Conservation (phyloP, 2,329 filamentous ascomycete species). For the Leptosphaerulina australis region DNA sequence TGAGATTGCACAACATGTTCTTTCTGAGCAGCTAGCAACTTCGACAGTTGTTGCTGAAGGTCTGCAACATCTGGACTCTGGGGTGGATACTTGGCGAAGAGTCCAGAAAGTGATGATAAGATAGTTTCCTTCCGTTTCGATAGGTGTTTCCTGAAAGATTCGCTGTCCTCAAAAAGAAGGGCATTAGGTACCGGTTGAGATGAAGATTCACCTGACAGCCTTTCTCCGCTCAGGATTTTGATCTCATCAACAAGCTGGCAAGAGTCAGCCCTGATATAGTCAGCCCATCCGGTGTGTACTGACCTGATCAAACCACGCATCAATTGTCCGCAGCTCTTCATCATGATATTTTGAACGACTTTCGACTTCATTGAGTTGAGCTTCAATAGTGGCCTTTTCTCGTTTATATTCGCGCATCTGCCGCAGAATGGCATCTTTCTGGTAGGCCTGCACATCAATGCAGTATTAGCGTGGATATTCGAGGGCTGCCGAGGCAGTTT, state of each 20-base stretch:
- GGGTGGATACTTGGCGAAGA: constrained; percentile 62
- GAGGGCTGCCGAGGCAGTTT: constrained; percentile 26
- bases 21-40: constrained; percentile 81
- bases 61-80: constrained; percentile 71
- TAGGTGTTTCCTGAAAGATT: constrained; percentile 78
- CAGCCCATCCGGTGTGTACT: constrained; percentile 37
- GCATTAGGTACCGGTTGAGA: constrained; percentile 57
- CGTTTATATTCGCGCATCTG: constrained; percentile 99
- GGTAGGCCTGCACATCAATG: constrained; percentile 68
- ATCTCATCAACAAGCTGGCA: constrained; percentile 57
- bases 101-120: constrained; percentile 70
- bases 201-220: constrained; percentile 31
- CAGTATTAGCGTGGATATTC: constrained; percentile 42
- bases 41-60: constrained; percentile 76
- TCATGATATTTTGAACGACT: constrained; percentile 83
- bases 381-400: constrained; percentile 81
- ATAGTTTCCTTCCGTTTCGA: constrained; percentile 77
- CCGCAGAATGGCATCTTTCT: constrained; percentile 95
- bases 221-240: constrained; percentile 50
- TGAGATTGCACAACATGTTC: constrained; percentile 78
- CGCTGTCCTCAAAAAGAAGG: constrained; percentile 61
- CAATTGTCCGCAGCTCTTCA: constrained; percentile 87
- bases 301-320: constrained; percentile 95
- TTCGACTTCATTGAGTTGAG: constrained; percentile 78
- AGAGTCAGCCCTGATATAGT: constrained; percentile 32